Percentiles rank a stretch among this genome's conserved stretches.
phyloP scores from a whole-genome alignment of 2,329 filamentous ascomycete species.

The Knufia fluminis region DNA sequence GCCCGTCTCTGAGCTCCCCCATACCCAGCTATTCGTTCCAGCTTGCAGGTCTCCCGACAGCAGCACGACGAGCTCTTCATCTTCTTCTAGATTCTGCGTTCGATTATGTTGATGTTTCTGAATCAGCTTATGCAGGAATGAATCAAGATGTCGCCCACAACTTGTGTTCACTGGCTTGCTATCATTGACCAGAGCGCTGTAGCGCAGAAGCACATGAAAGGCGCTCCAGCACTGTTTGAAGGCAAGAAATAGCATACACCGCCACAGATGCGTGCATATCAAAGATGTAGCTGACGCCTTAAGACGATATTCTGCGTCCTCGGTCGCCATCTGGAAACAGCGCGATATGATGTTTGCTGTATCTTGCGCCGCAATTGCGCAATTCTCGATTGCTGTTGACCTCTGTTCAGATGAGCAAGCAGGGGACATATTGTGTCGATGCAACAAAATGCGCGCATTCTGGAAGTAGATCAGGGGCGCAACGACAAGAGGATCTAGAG shows the following conservation, averaged over 20 bases:
- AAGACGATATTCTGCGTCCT: slow-evolving; percentile 42
- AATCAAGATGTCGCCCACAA: slow-evolving; percentile 72
- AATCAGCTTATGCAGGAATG: slow-evolving; percentile 64
- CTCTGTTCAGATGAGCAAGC: slow-evolving; percentile 58
- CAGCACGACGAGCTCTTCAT: slow-evolving; percentile 85
- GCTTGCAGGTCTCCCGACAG: slow-evolving; percentile 80
- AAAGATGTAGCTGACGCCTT: slow-evolving; percentile 63
- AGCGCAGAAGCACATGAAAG: slow-evolving; percentile 63
- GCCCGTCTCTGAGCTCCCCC: slow-evolving; percentile 53
- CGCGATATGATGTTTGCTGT: slow-evolving; percentile 69
- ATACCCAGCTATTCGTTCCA: slow-evolving; percentile 66
- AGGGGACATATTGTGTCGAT: slow-evolving; percentile 79
- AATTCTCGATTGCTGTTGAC: slow-evolving; percentile 64
- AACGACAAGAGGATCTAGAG: slow-evolving; percentile 65
- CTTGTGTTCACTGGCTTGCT: slow-evolving; percentile 62
- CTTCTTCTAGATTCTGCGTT: slow-evolving; percentile 43
- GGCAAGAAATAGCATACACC: slow-evolving; percentile 71
- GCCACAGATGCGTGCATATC: slow-evolving; percentile 76
- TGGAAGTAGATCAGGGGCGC: slow-evolving; percentile 70
- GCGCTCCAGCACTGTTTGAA: slow-evolving; percentile 63
- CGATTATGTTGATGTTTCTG: slow-evolving; percentile 43
- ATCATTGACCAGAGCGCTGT: slow-evolving; percentile 61
- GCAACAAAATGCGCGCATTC: slow-evolving; percentile 72
- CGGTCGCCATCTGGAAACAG: slow-evolving; percentile 41
- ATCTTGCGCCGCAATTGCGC: slow-evolving; percentile 63